phyloP scores from a whole-genome alignment of 2,329 filamentous ascomycete genomes.

The Penicillium griseofulvum region DNA sequence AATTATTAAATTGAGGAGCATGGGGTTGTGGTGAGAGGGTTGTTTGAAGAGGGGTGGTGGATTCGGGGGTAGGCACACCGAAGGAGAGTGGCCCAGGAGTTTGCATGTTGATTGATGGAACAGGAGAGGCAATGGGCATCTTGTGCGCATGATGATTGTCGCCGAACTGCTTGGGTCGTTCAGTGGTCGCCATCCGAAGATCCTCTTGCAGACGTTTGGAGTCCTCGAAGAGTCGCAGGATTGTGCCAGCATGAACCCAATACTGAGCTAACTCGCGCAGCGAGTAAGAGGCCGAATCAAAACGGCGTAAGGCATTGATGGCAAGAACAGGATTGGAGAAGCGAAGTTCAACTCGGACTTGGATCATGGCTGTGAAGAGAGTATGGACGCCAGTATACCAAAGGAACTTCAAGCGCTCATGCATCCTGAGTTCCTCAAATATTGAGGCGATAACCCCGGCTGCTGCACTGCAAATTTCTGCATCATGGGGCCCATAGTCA shows the following conservation, averaged over 20 bases:
- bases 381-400: conserved; percentile 47
- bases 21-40: conserved; percentile 26
- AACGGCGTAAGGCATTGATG: conserved; percentile 46
- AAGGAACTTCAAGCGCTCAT: conserved; percentile 43
- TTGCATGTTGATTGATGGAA: conserved; percentile 19
- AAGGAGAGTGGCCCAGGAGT: conserved; percentile 24
- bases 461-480: conserved; percentile 47
- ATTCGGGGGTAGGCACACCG: conserved; percentile 32
- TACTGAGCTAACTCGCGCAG: conserved; percentile 43
- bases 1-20: conserved; percentile 31
- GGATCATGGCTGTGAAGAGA: conserved; percentile 48
- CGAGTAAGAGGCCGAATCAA: conserved; percentile 44
- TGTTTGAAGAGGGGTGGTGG: conserved; percentile 23
- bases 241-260: conserved; percentile 45
- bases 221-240: conserved; percentile 45
- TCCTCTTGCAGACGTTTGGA: conserved; percentile 45
- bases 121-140: conserved; percentile 19
- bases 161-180: conserved; percentile 30
- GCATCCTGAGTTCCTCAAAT: conserved; percentile 44
- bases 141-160: conserved; percentile 14
- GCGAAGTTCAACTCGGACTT: conserved; percentile 46
- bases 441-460: conserved; percentile 47
- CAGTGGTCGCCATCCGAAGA: conserved; percentile 38
- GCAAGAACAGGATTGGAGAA: conserved; percentile 48
- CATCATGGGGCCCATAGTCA: conserved; percentile 46